phyloP scores from a whole-genome alignment of 305 asterid species.

The Fraxinus dipetala region DNA sequence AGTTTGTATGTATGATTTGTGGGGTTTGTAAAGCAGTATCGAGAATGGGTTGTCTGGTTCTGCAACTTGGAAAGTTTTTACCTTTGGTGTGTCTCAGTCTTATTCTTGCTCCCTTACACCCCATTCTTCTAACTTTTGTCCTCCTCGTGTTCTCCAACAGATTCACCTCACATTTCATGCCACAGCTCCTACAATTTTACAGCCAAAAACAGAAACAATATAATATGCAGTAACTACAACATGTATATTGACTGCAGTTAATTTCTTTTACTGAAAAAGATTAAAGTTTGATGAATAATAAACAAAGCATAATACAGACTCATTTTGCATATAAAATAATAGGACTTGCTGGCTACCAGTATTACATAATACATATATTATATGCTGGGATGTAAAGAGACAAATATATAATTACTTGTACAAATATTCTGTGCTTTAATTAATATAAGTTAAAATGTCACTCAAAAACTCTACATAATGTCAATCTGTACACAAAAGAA shows the following conservation, averaged over 20 bases:
- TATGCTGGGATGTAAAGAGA: not conserved
- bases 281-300: not conserved
- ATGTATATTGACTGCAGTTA: not conserved
- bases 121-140: not conserved
- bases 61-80: conserved; percentile 27
- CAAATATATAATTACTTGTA: not conserved
- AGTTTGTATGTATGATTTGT: conserved; percentile 3
- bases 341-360: not conserved
- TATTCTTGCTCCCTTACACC: not conserved
- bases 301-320: not conserved
- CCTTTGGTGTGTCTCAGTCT: not conserved
- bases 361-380: not conserved
- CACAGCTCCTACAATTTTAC: not conserved
- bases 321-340: not conserved
- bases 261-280: not conserved
- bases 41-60: conserved; percentile 39
- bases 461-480: not conserved
- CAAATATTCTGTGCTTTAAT: not conserved
- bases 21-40: conserved; percentile 37
- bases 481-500: not conserved
- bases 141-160: not conserved
- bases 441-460: not conserved
- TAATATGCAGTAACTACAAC: not conserved
- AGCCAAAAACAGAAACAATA: not conserved
- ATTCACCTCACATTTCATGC: not conserved